Conservation (phyloP, 2,329 filamentous ascomycete species). For the Trichoderma citrinoviride region DNA sequence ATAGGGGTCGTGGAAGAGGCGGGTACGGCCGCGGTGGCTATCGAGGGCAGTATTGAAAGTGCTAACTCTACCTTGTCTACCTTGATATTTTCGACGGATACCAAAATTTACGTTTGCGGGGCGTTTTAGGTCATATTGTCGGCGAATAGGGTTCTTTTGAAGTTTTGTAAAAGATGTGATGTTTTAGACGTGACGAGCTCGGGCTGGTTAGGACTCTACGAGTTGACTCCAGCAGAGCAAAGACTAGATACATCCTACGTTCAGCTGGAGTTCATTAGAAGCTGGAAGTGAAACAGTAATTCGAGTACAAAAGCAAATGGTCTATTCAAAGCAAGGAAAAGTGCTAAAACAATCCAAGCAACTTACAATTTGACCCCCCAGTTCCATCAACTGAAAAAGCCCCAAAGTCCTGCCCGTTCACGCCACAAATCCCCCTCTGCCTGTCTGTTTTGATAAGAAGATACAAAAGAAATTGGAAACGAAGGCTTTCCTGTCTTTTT, state of each 20-base stretch:
- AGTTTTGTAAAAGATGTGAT: neutral
- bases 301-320: conserved; percentile 22
- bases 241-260: neutral
- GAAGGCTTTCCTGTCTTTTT: neutral
- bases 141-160: neutral
- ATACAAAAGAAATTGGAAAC: neutral
- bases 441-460: no score
- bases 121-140: neutral
- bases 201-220: neutral
- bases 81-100: neutral
- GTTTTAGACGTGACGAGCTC: neutral
- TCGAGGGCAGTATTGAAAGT: conserved; percentile 23
- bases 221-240: neutral
- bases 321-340: conserved; percentile 26
- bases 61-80: neutral
- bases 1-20: conserved; percentile 32
- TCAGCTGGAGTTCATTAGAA: neutral
- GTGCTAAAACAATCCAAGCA: neutral
- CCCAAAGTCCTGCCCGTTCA: no score
- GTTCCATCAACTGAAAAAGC: neutral
- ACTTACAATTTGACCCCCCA: neutral
- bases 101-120: neutral
- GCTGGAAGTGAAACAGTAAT: neutral
- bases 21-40: conserved; percentile 35
- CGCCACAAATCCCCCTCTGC: no score